Base-by-base conservation (phyloP, 1,139 yeast genomes). In the Debaryomyces nepalensis region DNA sequence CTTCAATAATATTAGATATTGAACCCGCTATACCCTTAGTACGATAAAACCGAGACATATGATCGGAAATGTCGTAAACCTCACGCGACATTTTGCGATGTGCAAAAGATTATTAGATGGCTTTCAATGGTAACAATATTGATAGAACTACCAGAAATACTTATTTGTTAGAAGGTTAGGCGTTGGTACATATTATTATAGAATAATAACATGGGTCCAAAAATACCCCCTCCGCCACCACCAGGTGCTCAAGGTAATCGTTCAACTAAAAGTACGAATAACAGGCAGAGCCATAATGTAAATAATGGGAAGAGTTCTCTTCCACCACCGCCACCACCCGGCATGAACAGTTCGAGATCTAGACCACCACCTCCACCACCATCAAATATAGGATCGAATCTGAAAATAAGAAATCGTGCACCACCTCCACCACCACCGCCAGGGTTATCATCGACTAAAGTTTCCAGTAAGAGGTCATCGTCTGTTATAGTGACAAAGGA, bases 141-240 rank as follows among this genome's bases (percentile, higher is more conserved):
- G 8, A 11, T 11, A 29, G 14, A 29, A 10, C n/a, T 14, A 15
- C 10, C 10, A 10, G 4, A 8, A 15, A 7, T 21, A 29, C 21
- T 10, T 29, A 5, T 16, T 16, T 16, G n/a, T 29, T 16, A 10
- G n/a, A 29, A 29, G n/a, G 12, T 16, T n/a, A 29, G 18, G 32
- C 15, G 32, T 29, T 21, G 15, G 24, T 22, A 29, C 11, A 26
- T 33, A 33, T 21, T 12, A 20, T 19, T 4, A 12, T 16, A 23
- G 10, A 12, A 7, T 26, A 11, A 33, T 19, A 45, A 15, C 26
- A 61, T 63, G 66, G 65, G 60, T 33, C 58, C 60, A 21, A 55
- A 59, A 38, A 49, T 58, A 44, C 67, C 65, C 5, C 67, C 67
- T 9, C 68, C 68, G 2, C 66, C 67, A 9, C 66, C 66, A 7